Evolutionary conservation across 768 basidiomycete species (phyloP), one percentile per base, ranked within the genome.

Genomic region (Podaxis sp.): DNA sequence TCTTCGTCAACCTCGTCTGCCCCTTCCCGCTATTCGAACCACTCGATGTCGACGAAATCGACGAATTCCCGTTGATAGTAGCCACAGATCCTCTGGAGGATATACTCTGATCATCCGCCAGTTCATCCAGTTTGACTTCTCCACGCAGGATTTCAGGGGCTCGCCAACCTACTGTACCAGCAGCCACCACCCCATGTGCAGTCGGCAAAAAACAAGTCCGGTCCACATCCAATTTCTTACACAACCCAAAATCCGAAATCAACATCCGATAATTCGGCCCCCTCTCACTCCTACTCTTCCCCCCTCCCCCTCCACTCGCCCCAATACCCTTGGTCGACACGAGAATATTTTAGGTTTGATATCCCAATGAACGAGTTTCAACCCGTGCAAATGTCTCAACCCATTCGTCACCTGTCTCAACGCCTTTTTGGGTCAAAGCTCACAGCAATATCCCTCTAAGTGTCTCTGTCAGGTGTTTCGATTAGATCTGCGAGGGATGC

Each of bases 271-370:
- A 71, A 73, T 83, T 52, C 49, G 49, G 26, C 9, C 49, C 49
- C 49, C 49, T 33, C 33, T 44, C 42, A 19, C 42, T 44, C 42
- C 42, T 8, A 12, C 42, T 44, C 42, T 28, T 22, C 49, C 49
- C 26, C 49, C 49, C 22, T n/a, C 66, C 64, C 60, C 69, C 67
- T 61, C 69, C 67, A 73, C 75, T 68, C 72, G 77, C 70, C 71
- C 76, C 64, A 75, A 76, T 84, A 69, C 89, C 90, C 2, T 85
- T 84, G 13, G 79, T 79, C 13, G 93, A 93, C 11, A 99, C 83
- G 13, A 99, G 84, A 60, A 99, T 98, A 71, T 99, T 99, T 74
- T 96, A 96, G 4, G 96, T 71, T 99, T 99, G 75, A 99, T 97
- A 73, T 99, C 96, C 36, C 96, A 86, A 77, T 99, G 96, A n/a